These are phyloP conservation scores for Pharus latifolius DNA, from an alignment of 176 grass and related monocot genomes.

Conservation along the genomic window DNA sequence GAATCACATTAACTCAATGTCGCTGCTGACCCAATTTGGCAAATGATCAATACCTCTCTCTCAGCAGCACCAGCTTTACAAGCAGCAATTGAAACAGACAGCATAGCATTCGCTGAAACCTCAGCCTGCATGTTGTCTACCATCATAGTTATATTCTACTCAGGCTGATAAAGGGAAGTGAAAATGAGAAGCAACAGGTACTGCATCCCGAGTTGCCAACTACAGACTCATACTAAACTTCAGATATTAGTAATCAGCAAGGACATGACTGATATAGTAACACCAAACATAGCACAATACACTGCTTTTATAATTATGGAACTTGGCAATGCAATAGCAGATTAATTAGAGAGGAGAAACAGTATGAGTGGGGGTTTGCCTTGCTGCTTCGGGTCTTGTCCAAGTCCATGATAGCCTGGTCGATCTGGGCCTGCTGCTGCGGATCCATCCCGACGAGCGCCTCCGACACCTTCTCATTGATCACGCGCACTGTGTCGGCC, in stretches of 20 bases:
- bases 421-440: constrained; percentile 84
- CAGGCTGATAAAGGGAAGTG: background rate
- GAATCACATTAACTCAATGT: background rate
- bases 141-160: background rate
- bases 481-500: constrained; percentile 59
- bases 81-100: constrained; percentile 94
- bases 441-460: constrained; percentile 96
- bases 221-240: background rate
- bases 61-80: constrained; percentile 97
- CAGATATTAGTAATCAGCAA: background rate
- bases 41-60: constrained; percentile 58
- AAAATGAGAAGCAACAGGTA: background rate
- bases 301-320: background rate
- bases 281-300: background rate
- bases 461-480: constrained; percentile 91
- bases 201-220: background rate
- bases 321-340: constrained; percentile 14
- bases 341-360: background rate
- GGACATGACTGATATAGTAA: no score
- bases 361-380: constrained; percentile 20
- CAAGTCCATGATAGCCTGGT: constrained; percentile 97
- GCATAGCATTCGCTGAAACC: constrained; percentile 79
- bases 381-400: constrained; percentile 91
- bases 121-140: constrained; percentile 40
- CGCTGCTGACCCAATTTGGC: background rate